phyloP scores from a whole-genome alignment of 805 yeast genomes.

The Cyberlindnera xylosilytica region DNA sequence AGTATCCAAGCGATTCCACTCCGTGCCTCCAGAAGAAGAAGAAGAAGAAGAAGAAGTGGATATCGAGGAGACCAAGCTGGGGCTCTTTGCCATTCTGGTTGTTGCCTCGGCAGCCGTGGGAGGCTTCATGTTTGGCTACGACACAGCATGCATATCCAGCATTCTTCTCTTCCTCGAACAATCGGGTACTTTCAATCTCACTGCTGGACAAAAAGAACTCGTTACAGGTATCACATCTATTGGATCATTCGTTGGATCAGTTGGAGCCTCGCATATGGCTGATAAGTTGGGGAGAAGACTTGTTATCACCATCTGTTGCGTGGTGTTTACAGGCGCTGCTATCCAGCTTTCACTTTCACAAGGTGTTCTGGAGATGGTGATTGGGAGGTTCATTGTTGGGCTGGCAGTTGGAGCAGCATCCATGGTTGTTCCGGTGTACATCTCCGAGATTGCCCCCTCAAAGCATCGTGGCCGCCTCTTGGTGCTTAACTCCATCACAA shows the following conservation, averaged over 20 bases:
- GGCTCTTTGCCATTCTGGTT: slow-evolving; percentile 19
- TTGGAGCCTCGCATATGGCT: slow-evolving; percentile 47
- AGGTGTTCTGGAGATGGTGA: slow-evolving; percentile 37
- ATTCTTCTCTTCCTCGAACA: slow-evolving; percentile 47
- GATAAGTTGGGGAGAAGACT: slow-evolving; percentile 45
- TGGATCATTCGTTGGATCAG: slow-evolving; percentile 53
- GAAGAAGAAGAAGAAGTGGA: slow-evolving; percentile 3
- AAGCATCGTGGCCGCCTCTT: slow-evolving; percentile 36
- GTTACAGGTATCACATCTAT: slow-evolving; percentile 46
- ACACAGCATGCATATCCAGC: slow-evolving; percentile 63
- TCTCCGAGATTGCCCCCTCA: slow-evolving; percentile 49
- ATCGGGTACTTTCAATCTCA: slow-evolving; percentile 32
- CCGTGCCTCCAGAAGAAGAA: neutral
- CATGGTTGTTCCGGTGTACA: slow-evolving; percentile 59
- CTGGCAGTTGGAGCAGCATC: slow-evolving; percentile 71
- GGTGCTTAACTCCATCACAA: slow-evolving; percentile 39
- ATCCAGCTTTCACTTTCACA: slow-evolving; percentile 43
- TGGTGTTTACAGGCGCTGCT: slow-evolving; percentile 46
- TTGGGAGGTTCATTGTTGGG: slow-evolving; percentile 67
- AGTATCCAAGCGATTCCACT: neutral
- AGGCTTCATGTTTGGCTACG: slow-evolving; percentile 62
- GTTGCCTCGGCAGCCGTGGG: slow-evolving; percentile 47
- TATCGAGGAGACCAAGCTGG: slow-evolving; percentile 17
- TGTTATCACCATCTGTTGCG: slow-evolving; percentile 40
- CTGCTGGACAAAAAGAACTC: slow-evolving; percentile 35